These are phyloP conservation scores for Sphagnum contortum DNA, from an alignment of 225 moss, liverwort and hornwort genomes.

Conservation along the genomic window DNA sequence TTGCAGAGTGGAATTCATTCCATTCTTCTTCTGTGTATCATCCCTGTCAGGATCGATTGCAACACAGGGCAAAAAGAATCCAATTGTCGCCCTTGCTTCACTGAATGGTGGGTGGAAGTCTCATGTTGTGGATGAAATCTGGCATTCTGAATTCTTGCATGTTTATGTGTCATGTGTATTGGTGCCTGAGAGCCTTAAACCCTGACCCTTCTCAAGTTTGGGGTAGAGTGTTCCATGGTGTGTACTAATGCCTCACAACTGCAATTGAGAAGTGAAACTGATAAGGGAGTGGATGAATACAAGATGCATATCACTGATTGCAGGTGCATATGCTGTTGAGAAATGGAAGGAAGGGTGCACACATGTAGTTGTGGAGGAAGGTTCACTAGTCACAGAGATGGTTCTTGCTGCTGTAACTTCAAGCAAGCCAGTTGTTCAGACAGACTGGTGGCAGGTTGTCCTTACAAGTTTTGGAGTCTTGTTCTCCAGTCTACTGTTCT, in stretches of 20 bases:
- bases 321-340: slow-evolving; percentile 44
- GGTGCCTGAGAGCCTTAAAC: no score
- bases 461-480: no score
- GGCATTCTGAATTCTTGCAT: no score
- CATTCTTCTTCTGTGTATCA: slow-evolving; percentile 46
- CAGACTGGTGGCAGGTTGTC: slow-evolving; percentile 50
- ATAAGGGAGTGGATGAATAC: no score
- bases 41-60: slow-evolving; percentile 1
- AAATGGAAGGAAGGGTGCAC: slow-evolving; percentile 49
- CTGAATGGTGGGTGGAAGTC: slow-evolving; percentile 25
- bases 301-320: not conserved
- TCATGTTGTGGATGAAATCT: no score
- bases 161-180: no score
- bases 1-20: slow-evolving; percentile 44
- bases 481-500: no score
- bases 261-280: no score
- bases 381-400: slow-evolving; percentile 38
- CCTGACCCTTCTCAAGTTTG: no score
- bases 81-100: slow-evolving; percentile 23
- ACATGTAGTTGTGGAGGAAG: slow-evolving; percentile 53
- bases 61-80: slow-evolving; percentile 24
- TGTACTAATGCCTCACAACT: no score
- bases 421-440: slow-evolving; percentile 39
- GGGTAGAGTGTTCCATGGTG: no score
- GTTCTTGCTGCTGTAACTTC: slow-evolving; percentile 46